Conservation (phyloP, 371 early-diverging fungal species). For the Mucor racemosus region DNA sequence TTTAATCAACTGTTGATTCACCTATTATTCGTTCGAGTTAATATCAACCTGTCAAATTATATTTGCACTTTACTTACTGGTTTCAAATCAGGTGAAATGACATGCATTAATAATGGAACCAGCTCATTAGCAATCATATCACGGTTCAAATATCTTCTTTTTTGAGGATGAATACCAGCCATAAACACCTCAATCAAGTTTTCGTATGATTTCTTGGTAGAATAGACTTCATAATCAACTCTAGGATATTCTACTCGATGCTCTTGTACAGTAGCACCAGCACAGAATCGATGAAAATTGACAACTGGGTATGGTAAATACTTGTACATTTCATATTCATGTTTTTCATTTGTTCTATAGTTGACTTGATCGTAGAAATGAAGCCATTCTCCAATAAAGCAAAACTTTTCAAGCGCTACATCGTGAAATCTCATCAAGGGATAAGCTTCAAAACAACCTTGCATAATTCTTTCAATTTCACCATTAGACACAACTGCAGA, state of each 20-base stretch:
- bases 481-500: conserved; percentile 68
- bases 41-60: background rate
- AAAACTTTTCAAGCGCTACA: conserved; percentile 67
- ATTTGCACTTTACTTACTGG: conserved; percentile 55
- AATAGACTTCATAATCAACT: conserved; percentile 70
- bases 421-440: conserved; percentile 79
- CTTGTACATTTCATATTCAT: conserved; percentile 57
- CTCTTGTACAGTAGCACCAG: conserved; percentile 65
- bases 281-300: conserved; percentile 84
- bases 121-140: conserved; percentile 61
- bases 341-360: conserved; percentile 43
- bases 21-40: conserved; percentile 27
- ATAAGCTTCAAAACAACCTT: conserved; percentile 94
- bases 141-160: conserved; percentile 54
- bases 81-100: conserved; percentile 78
- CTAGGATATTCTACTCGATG: conserved; percentile 82
- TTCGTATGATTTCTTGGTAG: conserved; percentile 59
- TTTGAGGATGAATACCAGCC: conserved; percentile 53
- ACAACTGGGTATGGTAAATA: conserved; percentile 80
- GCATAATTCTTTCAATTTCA: conserved; percentile 83
- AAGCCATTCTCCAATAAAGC: conserved; percentile 77
- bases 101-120: conserved; percentile 68
- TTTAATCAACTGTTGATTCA: conserved; percentile 75
- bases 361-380: conserved; percentile 82
- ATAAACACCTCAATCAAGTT: conserved; percentile 60